Percentiles rank a stretch among this genome's conserved stretches.
Conservation (phyloP, 202 grass and related monocot genomes). For the Setaria viridis region DNA sequence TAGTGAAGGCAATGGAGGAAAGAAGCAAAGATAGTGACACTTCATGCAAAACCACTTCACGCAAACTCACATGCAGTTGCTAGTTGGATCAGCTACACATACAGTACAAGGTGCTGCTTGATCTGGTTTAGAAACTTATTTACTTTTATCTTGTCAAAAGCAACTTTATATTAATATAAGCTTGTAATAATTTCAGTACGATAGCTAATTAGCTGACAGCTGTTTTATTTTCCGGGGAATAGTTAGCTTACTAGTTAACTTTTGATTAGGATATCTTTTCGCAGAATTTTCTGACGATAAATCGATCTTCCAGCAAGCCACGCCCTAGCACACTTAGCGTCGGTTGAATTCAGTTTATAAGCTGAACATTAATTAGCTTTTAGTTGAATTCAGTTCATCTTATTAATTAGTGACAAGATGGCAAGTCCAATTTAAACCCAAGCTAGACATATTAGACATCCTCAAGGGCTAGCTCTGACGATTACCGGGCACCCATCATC, state of each 20-base stretch:
- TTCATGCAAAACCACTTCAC: slow-evolving; percentile 57
- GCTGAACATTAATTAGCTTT: neutral
- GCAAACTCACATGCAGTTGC: slow-evolving; percentile 52
- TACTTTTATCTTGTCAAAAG: neutral
- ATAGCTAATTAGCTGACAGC: too few relatives aligned
- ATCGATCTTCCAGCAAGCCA: neutral
- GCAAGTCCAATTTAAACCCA: neutral
- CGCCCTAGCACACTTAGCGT: neutral
- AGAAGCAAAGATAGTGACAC: slow-evolving; percentile 56
- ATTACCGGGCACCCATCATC: neutral
- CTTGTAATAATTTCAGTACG: neutral
- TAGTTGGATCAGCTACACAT: neutral
- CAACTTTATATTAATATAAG: neutral
- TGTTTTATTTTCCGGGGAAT: neutral
- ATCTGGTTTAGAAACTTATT: neutral
- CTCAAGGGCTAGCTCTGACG: neutral
- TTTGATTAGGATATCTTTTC: neutral
- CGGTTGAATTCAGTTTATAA: neutral
- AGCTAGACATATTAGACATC: neutral
- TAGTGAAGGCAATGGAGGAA: slow-evolving; percentile 39
- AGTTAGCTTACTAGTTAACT: neutral
- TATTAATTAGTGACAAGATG: neutral
- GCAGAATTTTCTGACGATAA: neutral
- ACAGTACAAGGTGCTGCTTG: neutral
- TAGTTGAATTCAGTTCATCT: neutral